Evolutionary conservation across 768 basidiomycete species (phyloP).

Genomic region (Lentinula boryana): DNA sequence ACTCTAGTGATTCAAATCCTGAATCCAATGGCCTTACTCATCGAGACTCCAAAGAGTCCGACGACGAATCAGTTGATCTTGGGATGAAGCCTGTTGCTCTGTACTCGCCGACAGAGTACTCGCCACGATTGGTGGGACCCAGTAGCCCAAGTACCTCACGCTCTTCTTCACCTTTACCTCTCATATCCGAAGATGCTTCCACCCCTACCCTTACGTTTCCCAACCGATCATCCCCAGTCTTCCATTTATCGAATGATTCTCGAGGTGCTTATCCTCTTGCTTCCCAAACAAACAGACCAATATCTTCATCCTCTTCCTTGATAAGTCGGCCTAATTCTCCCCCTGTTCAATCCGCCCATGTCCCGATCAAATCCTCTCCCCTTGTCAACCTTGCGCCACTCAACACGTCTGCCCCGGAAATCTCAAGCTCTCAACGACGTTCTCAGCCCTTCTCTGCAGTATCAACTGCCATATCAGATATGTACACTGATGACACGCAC

Average conservation of each 20-base stretch:
- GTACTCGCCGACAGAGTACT: slow-evolving; percentile 1
- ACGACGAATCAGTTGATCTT: not conserved
- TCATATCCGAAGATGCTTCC: not conserved
- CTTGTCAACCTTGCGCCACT: not conserved
- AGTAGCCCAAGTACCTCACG: not conserved
- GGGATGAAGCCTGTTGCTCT: not conserved
- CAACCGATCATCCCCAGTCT: not conserved
- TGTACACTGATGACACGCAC: not conserved
- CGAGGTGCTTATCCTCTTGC: not conserved
- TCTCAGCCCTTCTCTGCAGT: not conserved
- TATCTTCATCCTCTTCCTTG: not conserved
- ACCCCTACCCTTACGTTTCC: not conserved
- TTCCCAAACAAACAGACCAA: not conserved
- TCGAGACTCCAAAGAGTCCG: not conserved
- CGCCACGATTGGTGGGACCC: not conserved
- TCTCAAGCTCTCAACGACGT: not conserved
- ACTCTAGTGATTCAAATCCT: not conserved
- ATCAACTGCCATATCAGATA: not conserved
- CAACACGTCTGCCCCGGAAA: not conserved
- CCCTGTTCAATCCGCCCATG: not conserved
- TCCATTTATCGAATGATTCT: not conserved
- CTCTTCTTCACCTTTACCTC: not conserved
- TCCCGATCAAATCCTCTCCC: slow-evolving; percentile 1
- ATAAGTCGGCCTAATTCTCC: not conserved
- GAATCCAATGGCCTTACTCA: not conserved